phyloP scores from a whole-genome alignment of 306 rosid species.

The Pterocarpus santalinus region DNA sequence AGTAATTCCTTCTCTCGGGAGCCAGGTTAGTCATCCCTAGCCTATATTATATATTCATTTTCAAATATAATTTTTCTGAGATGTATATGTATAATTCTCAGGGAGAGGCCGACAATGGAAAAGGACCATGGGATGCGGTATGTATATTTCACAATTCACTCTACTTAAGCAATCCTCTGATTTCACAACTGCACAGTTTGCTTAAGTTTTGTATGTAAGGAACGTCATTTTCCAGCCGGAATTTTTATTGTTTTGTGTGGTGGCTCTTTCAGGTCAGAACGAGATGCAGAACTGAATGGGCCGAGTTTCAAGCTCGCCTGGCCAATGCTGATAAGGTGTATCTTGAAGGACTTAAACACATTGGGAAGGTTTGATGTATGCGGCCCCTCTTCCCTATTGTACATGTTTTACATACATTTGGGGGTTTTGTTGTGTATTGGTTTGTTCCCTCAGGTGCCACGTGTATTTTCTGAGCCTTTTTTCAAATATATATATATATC shows the following conservation, averaged over 20 bases:
- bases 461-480: constrained; percentile 25
- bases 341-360: constrained; percentile 50
- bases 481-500: background rate
- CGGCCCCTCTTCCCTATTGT: constrained; percentile 33
- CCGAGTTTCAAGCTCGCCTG: constrained; percentile 84
- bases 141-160: constrained; percentile 36
- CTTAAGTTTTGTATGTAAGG: background rate
- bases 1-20: constrained; percentile 91
- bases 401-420: constrained; percentile 50
- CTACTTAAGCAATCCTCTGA: constrained; percentile 12
- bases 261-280: constrained; percentile 74
- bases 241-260: constrained; percentile 19
- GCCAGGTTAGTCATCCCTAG: constrained; percentile 69
- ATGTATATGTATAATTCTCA: constrained; percentile 51
- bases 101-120: constrained; percentile 76
- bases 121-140: constrained; percentile 82
- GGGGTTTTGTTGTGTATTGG: constrained; percentile 47
- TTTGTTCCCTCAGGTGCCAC: constrained; percentile 19
- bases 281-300: constrained; percentile 95
- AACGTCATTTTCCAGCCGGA: background rate
- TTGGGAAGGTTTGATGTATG: constrained; percentile 49
- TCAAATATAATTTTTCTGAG: constrained; percentile 20
- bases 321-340: constrained; percentile 70
- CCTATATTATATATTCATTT: constrained; percentile 29
- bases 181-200: background rate